Percentiles rank a stretch among this genome's conserved stretches.
phyloP scores from a whole-genome alignment of 768 basidiomycete species.

The Phlegmacium glaucopus region DNA sequence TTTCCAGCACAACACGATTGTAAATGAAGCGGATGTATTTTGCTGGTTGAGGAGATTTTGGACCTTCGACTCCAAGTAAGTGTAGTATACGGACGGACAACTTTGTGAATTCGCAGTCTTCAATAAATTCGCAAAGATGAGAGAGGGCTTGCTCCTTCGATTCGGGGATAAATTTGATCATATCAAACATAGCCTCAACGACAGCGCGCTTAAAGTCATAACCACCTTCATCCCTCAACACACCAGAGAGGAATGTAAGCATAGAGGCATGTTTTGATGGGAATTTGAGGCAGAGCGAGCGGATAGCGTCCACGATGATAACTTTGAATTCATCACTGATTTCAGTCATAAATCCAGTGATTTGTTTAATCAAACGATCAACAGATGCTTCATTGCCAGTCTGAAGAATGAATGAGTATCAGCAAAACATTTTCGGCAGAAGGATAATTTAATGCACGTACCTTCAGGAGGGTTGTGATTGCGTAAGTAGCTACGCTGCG shows the following conservation, averaged over 20 bases:
- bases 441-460: slow-evolving; percentile 25
- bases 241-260: slow-evolving; percentile 95
- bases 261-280: slow-evolving; percentile 95
- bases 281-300: slow-evolving; percentile 98
- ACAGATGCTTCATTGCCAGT: slow-evolving; percentile 99
- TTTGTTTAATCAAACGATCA: slow-evolving; percentile 98
- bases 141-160: slow-evolving; percentile 97
- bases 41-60: slow-evolving; percentile 92
- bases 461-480: slow-evolving; percentile 97
- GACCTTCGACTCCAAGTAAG: slow-evolving; percentile 92
- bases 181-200: slow-evolving; percentile 99
- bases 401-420: slow-evolving; percentile 34
- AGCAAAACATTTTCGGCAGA: background rate
- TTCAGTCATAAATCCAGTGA: slow-evolving; percentile 97
- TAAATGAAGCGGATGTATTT: slow-evolving; percentile 99
- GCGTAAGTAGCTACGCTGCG: slow-evolving; percentile 97
- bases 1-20: slow-evolving; percentile 98
- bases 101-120: slow-evolving; percentile 99
- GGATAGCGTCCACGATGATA: slow-evolving; percentile 98
- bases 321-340: slow-evolving; percentile 99
- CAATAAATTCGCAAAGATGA: slow-evolving; percentile 98
- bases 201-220: slow-evolving; percentile 99
- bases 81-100: slow-evolving; percentile 96
- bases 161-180: slow-evolving; percentile 97
- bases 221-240: slow-evolving; percentile 96